phyloP scores from a whole-genome alignment of 176 grass and related monocot species.

The Aegilops sharonensis region DNA sequence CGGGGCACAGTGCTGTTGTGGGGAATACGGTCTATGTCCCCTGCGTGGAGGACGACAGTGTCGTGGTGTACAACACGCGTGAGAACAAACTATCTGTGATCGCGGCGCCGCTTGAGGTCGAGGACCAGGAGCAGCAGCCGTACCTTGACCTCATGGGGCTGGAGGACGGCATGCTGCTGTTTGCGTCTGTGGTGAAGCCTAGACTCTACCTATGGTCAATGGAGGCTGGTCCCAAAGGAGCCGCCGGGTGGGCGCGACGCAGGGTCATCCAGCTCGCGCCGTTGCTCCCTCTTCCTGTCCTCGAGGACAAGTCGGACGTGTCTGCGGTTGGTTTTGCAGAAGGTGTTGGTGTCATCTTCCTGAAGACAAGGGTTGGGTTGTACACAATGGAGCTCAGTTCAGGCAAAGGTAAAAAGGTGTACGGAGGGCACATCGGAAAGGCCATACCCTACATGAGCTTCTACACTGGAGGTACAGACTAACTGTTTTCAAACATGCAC shows the following conservation, averaged over 20 bases:
- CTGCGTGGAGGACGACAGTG: not conserved
- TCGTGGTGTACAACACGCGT: not conserved
- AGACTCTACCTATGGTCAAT: not conserved
- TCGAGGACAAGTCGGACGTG: not conserved
- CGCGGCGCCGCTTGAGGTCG: not conserved
- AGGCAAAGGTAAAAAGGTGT: not conserved
- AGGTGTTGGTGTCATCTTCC: constrained; percentile 4
- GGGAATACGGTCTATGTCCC: not conserved
- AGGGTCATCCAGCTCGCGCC: not conserved
- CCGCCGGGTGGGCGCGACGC: not conserved
- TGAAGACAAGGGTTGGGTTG: not conserved
- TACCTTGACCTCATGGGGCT: not conserved
- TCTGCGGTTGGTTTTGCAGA: not conserved
- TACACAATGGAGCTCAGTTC: not conserved
- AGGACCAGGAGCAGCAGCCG: not conserved
- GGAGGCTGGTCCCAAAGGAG: not conserved
- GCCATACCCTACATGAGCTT: not conserved
- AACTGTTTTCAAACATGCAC: not conserved
- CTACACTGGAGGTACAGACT: not conserved
- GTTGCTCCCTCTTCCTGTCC: not conserved
- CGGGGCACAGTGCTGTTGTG: not conserved
- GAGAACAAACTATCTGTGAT: not conserved
- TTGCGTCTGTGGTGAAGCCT: not conserved
- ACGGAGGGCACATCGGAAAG: not conserved
- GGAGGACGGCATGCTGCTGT: not conserved